phyloP scores from a whole-genome alignment of 768 basidiomycete genomes.

The Lactarius trivialis region DNA sequence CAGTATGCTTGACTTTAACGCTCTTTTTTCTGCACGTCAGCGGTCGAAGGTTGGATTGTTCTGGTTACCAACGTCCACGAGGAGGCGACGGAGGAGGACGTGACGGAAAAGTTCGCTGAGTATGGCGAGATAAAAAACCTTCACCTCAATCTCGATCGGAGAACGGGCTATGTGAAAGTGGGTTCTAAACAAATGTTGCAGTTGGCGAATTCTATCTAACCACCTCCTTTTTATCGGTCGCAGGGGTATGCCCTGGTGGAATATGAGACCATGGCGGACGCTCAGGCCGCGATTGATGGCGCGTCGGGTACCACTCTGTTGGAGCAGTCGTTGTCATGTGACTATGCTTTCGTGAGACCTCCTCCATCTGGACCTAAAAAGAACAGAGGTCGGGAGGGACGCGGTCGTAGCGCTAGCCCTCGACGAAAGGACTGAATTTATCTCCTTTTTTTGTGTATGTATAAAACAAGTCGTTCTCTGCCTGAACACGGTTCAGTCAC shows the following conservation, averaged over 20 bases:
- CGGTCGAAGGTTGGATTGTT: conserved; percentile 98
- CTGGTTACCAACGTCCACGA: conserved; percentile 95
- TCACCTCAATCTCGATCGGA: conserved; percentile 91
- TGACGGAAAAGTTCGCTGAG: conserved; percentile 93
- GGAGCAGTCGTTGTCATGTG: conserved; percentile 83
- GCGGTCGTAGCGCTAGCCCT: conserved; percentile 76
- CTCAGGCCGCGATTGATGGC: conserved; percentile 87
- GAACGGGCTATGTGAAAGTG: conserved; percentile 99
- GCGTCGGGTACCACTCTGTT: conserved; percentile 78
- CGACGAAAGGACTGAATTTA: conserved; percentile 37
- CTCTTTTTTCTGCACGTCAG: conserved; percentile 36
- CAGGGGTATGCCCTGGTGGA: conserved; percentile 98
- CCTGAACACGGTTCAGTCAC: neutral
- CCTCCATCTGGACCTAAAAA: conserved; percentile 77
- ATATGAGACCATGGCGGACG: conserved; percentile 92
- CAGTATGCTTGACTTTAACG: conserved; percentile 17
- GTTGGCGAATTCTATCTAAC: neutral
- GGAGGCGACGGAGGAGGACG: conserved; percentile 96
- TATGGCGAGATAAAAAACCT: conserved; percentile 97
- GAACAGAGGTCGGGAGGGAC: conserved; percentile 56
- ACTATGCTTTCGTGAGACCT: conserved; percentile 88
- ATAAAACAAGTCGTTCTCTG: neutral
- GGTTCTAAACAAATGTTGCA: conserved; percentile 23
- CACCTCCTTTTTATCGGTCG: conserved; percentile 1
- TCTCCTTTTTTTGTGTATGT: conserved; percentile 16